Evolutionary conservation across 108 stramenopile genomes (phyloP), one percentile per base, ranked within the genome.

Genomic region (Skeletonema costatum): DNA sequence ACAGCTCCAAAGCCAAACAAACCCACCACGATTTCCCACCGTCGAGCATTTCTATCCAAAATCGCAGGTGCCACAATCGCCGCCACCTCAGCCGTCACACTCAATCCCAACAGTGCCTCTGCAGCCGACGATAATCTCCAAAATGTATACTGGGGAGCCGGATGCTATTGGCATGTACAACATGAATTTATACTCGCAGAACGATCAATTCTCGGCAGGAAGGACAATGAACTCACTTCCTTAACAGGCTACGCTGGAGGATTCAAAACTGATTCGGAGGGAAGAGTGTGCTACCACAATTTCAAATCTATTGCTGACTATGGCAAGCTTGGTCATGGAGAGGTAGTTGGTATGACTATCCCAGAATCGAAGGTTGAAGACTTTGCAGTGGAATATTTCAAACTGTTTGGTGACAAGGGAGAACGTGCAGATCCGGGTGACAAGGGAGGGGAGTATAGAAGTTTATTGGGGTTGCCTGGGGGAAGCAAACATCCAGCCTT

Each of bases 241-340:
- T 77, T 81, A 36, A 80, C 97, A 6, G 97, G 95, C n/a, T 97
- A 97, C 75, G 97, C 95, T 19, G 97, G 97, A 5, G 93, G 92
- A 3, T 91, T 72, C 42, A 66, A 76, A 17, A 61, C 66, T 0
- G 66, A 67, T 38, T 25, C 62, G 36, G 70, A 72, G n/a, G 86
- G 84, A 3, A 73, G 69, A 41, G 88, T 90, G 2, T 90, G 89
- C 73, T 90, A 90, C 68, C 89, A 90, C 77, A 90, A 90, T 59
- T 70, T 85, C 5, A 73, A 82, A 53, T 61, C 84, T 7, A 77
- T 86, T 36, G 66, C 84, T 32, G 89, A 90, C 60, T 90, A 90
- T 66, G 89, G 89, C 62, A 78, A 77, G 71, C 41, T 84, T 21
- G 85, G 85, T 29, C 84, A 81, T 21, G 85, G 68, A 14, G 85